Base-by-base conservation (phyloP, 768 basidiomycete genomes). In the Lepiota brunneoincarnata region DNA sequence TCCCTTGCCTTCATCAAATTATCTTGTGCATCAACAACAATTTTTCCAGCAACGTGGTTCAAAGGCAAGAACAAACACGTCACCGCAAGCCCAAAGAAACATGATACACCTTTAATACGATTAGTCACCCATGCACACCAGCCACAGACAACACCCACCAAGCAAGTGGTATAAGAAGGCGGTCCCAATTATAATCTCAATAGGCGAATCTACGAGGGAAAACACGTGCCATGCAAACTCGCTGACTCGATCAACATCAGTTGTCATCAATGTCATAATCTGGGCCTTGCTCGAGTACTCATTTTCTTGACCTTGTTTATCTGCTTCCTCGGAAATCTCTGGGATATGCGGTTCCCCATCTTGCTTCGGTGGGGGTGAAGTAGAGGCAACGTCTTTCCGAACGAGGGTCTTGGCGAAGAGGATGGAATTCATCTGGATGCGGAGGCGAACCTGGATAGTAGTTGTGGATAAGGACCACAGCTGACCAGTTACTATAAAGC, bases 211-310 rank as follows among this genome's bases (percentile, higher is more conserved):
- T 86, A 92, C 75, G 36, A 92, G 77, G 1, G 86, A 74, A 64
- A 89, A 91, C 48, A 87, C 59, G 64, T 92, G 87, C 83, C 84
- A 89, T 1, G 84, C 71, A 63, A 95, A 91, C 47, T 95, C 91
- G 66, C 87, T 84, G 57, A 95, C 86, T 51, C 93, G 80, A 66
- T 95, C 92, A 24, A 94, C 91, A 60, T 97, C 93, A 4, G 92
- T 93, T 5, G 93, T 95, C 90, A 96, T 94, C 24, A 96, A 79
- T 2, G 91, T 95, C 93, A 96, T 94, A 61, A 97, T 85, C 71
- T 96, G 82, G 5, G 82, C 81, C 63, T 86, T 85, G 64, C 79
- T 83, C 7, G 82, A 82, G 58, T 85, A 83, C 44, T 83, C 81
- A 20, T 80, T 78, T 53, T 84, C 82, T 6, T 80, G 77, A 31